phyloP scores from a whole-genome alignment of 345 rosid genomes.

The Acer saccharum region DNA sequence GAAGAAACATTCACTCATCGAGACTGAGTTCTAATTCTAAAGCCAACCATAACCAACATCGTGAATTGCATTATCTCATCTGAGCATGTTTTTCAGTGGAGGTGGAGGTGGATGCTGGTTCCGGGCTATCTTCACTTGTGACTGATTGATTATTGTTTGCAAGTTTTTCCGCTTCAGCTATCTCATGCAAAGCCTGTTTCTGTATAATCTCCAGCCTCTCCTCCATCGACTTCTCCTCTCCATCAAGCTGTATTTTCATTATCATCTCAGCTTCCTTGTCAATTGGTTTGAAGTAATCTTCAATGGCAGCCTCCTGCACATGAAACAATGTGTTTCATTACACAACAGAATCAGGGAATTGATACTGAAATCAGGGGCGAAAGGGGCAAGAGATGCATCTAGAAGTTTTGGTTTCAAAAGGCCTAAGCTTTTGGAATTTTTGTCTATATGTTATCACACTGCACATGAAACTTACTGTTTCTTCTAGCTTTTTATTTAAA shows the following conservation, averaged over 20 bases:
- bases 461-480: slow-evolving; percentile 54
- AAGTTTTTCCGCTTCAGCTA: slow-evolving; percentile 52
- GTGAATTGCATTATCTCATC: slow-evolving; percentile 18
- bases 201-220: slow-evolving; percentile 70
- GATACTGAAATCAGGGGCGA: background rate
- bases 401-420: background rate
- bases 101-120: slow-evolving; percentile 23
- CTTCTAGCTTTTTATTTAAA: slow-evolving; percentile 78
- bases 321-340: background rate
- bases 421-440: background rate
- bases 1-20: background rate
- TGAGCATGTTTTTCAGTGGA: slow-evolving; percentile 25
- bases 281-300: slow-evolving; percentile 80
- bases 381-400: background rate
- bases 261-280: slow-evolving; percentile 76
- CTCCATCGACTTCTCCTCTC: slow-evolving; percentile 77
- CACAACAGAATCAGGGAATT: background rate
- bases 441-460: background rate
- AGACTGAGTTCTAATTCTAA: background rate
- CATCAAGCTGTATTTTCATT: slow-evolving; percentile 84
- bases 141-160: slow-evolving; percentile 28
- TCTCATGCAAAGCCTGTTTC: slow-evolving; percentile 56
- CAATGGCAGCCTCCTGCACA: slow-evolving; percentile 78
- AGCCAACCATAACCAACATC: background rate
- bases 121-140: slow-evolving; percentile 27